These are phyloP conservation scores for Boletus patriciae DNA, from an alignment of 768 basidiomycete species.

Conservation along the genomic window DNA sequence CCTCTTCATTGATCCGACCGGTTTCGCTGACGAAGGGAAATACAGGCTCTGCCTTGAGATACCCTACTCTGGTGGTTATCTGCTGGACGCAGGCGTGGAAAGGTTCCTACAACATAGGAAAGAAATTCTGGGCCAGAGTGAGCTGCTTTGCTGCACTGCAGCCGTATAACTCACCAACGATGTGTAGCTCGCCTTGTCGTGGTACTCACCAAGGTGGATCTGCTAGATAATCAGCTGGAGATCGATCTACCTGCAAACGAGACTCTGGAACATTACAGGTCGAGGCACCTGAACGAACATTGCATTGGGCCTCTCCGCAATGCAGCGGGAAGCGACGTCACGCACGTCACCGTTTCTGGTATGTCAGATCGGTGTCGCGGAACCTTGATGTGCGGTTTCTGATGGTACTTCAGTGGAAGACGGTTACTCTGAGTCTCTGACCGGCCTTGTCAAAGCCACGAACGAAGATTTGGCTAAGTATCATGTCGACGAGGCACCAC, in stretches of 20 bases:
- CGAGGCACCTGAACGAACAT: not conserved
- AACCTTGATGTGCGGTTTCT: not conserved
- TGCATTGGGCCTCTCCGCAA: conserved; percentile 3
- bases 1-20: not conserved
- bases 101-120: conserved; percentile 3
- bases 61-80: conserved; percentile 12
- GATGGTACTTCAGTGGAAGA: conserved; percentile 4
- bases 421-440: conserved; percentile 4
- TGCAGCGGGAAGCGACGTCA: conserved; percentile 3
- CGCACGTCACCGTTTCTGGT: conserved; percentile 11
- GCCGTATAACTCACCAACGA: not conserved
- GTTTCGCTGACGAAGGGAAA: not conserved
- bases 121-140: conserved; percentile 10
- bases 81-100: conserved; percentile 16
- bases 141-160: not conserved
- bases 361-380: not conserved
- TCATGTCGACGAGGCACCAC: conserved; percentile 9
- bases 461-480: conserved; percentile 4
- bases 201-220: conserved; percentile 18
- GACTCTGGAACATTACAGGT: not conserved
- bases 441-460: conserved; percentile 1
- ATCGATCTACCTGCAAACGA: not conserved
- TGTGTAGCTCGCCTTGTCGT: conserved; percentile 11
- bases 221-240: conserved; percentile 5
- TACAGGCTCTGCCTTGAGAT: conserved; percentile 18